Base-by-base conservation (phyloP, 352 stramenopile species). In the Pythium scleroteichum region DNA sequence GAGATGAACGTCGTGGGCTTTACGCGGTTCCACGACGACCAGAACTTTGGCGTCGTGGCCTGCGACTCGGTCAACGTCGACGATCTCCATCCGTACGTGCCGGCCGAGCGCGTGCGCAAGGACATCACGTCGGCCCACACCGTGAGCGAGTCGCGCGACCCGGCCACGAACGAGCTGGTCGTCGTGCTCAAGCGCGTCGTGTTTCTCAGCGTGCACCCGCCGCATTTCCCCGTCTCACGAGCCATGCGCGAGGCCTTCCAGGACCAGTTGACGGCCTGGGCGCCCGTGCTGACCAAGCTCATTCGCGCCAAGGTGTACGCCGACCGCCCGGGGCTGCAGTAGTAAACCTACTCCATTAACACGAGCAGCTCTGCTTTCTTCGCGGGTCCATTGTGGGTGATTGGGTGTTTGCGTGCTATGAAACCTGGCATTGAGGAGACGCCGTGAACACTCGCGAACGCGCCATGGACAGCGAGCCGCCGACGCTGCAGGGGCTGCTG, bases 1-100 rank as follows among this genome's bases (percentile, higher is more conserved):
- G 76, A 85, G 40, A 68, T 68, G 12, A 80, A 85, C 67, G 65
- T 66, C 41, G 73, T 72, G 14, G 61, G 61, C 19, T 68, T 68
- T 20, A 50, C 39, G 13, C 38, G 23, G 13, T 66, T 51, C 12
- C 29, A 8, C 2, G 38, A 27, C 19, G 48, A 26, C 47, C 9
- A 38, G 8, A 19, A 14, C 12, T 44, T 62, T 16, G 73, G 62
- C 24, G 72, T 82, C 38, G 65, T 85, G 41, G 69, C 79, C 41
- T 66, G 68, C 20, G 73, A 81, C 55, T 82, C 64, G 23, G 76
- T 85, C 0, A 67, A 85, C 41, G 45, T 73, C 24, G 76, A 85
- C 38, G 64, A 82, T 12, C 63, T 78, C 23, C 69, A 82, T 23
- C 73, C 76, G 27, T 85, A 85, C 47, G 45, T 74, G 32, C 62